Evolutionary conservation across 257 asterid genomes (phyloP).

Genomic region (Solanum chiquidenum): DNA sequence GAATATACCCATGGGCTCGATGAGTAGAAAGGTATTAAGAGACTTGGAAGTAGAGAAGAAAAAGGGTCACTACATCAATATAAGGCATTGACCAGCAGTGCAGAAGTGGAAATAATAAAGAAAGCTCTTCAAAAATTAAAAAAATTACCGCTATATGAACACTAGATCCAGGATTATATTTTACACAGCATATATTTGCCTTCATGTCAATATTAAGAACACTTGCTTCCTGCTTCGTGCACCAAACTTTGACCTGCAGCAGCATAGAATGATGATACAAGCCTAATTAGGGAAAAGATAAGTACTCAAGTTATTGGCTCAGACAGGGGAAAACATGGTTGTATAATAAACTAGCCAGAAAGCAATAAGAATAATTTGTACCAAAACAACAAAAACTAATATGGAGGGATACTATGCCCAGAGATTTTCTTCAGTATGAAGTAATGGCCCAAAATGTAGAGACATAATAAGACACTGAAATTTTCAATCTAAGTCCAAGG

Average conservation of each 20-base stretch:
- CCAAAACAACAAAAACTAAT: neutral
- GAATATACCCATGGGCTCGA: neutral
- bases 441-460: neutral
- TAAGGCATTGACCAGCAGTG: neutral
- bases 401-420: neutral
- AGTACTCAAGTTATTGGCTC: neutral
- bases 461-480: neutral
- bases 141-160: constrained; percentile 21
- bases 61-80: neutral
- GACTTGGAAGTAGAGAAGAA: neutral
- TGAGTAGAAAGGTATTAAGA: neutral
- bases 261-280: neutral
- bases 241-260: constrained; percentile 39
- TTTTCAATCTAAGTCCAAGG: neutral
- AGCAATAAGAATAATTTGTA: neutral
- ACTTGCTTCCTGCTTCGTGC: constrained; percentile 37
- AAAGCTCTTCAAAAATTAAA: neutral
- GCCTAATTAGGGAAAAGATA: neutral
- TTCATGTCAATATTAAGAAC: constrained; percentile 36
- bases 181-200: constrained; percentile 39
- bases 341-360: neutral
- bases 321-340: neutral
- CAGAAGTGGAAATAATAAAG: neutral
- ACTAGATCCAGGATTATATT: constrained; percentile 40
- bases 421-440: neutral